Conservation (phyloP, 2,329 filamentous ascomycete genomes). For the Neurospora sp. region DNA sequence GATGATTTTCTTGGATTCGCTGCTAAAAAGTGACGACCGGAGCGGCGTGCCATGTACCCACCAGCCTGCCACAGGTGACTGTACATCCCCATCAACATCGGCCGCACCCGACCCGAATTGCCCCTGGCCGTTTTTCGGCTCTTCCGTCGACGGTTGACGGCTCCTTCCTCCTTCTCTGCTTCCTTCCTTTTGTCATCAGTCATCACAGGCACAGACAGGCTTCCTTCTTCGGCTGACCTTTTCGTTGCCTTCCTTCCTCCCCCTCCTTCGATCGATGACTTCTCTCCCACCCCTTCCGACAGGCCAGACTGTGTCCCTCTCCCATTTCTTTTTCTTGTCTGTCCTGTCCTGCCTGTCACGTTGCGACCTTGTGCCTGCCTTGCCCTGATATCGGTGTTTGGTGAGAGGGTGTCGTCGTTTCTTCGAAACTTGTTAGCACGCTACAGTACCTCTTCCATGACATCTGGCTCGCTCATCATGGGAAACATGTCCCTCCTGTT, state of each 20-base stretch:
- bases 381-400: neutral
- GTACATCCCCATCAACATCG: neutral
- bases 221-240: neutral
- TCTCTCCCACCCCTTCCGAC: neutral
- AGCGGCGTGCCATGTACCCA: neutral
- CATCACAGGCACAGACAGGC: neutral
- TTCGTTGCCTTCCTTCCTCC: neutral
- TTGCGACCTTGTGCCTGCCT: neutral
- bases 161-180: neutral
- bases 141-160: neutral
- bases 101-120: neutral
- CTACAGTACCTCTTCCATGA: neutral
- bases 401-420: neutral
- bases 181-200: neutral
- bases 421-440: neutral
- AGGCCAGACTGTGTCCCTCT: neutral
- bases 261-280: neutral
- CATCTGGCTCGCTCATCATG: neutral
- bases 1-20: neutral
- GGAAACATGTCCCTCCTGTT: neutral
- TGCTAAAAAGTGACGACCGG: neutral
- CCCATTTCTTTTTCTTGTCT: neutral
- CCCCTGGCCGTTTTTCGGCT: neutral
- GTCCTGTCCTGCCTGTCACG: neutral
- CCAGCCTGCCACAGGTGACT: neutral